These are phyloP conservation scores for Astrephomene gubernaculifera DNA, from an alignment of 139 green algal species.

Conservation along the genomic window DNA sequence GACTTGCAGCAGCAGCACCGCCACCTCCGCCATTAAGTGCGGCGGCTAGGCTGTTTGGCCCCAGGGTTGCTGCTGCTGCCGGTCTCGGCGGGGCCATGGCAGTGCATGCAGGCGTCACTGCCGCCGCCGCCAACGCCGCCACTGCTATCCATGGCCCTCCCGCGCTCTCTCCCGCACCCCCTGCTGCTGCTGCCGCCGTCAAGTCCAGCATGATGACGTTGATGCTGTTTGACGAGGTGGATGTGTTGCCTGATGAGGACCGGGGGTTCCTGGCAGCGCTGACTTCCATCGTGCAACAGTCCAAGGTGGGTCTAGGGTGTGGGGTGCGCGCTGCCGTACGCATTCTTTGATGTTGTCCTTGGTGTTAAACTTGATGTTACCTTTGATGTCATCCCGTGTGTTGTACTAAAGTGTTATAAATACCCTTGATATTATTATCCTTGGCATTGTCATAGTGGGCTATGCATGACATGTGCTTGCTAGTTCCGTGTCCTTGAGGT, in stretches of 20 bases:
- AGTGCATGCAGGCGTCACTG: not conserved
- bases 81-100: not conserved
- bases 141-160: no score
- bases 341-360: no score
- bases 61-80: not conserved
- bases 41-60: not conserved
- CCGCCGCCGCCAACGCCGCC: not conserved
- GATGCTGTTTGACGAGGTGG: conserved; percentile 68
- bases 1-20: not conserved
- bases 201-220: conserved; percentile 20
- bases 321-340: no score
- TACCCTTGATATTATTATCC: no score
- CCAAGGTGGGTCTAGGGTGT: conserved; percentile 57
- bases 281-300: conserved; percentile 45
- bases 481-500: no score
- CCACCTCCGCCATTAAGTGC: not conserved
- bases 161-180: no score
- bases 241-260: conserved; percentile 59
- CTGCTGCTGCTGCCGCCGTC: not conserved
- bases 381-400: no score
- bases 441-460: no score
- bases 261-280: conserved; percentile 53
- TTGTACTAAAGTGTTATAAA: no score
- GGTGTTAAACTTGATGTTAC: no score
- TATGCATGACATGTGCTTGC: no score